These are phyloP conservation scores for Fistulifera pelliculosa DNA, from an alignment of 108 stramenopile genomes.

Conservation along the genomic window DNA sequence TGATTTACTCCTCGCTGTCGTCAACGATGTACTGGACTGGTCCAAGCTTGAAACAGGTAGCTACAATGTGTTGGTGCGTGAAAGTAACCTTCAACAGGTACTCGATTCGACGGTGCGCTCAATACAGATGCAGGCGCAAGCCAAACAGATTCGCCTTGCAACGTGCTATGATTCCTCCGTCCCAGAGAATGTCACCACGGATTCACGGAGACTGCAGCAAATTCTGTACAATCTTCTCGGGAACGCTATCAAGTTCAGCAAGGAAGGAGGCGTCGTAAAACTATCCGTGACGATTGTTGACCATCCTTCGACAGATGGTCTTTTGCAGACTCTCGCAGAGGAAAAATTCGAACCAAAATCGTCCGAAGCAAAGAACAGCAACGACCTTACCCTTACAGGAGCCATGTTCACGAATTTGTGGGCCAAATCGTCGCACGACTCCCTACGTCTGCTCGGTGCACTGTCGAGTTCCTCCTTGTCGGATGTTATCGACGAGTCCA, in stretches of 20 bases:
- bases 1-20: slow-evolving; percentile 13
- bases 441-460: not conserved
- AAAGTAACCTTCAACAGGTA: slow-evolving; percentile 9
- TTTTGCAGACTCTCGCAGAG: too few species aligned
- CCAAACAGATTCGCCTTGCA: slow-evolving; percentile 9
- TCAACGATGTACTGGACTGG: slow-evolving; percentile 22
- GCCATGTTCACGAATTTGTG: slow-evolving; percentile 1
- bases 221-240: slow-evolving; percentile 35
- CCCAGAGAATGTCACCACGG: slow-evolving; percentile 11
- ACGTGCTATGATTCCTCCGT: not conserved
- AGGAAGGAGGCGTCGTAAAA: not conserved
- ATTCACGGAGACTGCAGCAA: slow-evolving; percentile 30
- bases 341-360: too few species aligned
- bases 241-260: slow-evolving; percentile 25
- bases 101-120: slow-evolving; percentile 20
- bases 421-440: not conserved
- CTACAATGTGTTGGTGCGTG: slow-evolving; percentile 10
- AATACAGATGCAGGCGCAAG: slow-evolving; percentile 17
- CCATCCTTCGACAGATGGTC: not conserved
- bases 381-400: not conserved
- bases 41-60: slow-evolving; percentile 15
- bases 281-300: not conserved
- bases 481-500: not conserved
- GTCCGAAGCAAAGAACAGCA: not conserved
- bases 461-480: not conserved